A percentile compares a stretch with the other conserved stretches of the same genome.
phyloP scores from a whole-genome alignment of 495 filamentous ascomycete genomes.

The Penicillium atrosanguineum region DNA sequence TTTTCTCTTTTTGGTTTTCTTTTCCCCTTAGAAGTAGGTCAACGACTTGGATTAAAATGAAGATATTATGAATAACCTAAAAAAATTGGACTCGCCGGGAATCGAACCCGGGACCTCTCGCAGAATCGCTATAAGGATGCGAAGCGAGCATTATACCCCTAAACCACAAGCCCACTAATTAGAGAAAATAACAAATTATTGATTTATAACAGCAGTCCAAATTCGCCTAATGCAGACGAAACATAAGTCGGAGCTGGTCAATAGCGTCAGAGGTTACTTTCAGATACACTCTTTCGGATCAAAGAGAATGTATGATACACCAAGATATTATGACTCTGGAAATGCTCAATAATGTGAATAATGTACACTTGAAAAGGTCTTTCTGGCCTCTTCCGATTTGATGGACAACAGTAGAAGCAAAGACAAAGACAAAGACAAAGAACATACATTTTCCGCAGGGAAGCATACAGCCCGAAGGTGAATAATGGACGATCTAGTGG shows the following conservation, averaged over 20 bases:
- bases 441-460: slow-evolving; percentile 6
- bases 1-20: too few species aligned
- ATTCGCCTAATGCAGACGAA: not conserved
- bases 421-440: not conserved
- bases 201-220: not conserved
- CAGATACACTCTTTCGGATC: not conserved
- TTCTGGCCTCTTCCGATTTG: not conserved
- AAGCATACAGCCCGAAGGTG: slow-evolving; percentile 7
- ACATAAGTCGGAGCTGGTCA: not conserved
- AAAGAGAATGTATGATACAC: not conserved
- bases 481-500: slow-evolving; percentile 6
- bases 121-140: not conserved
- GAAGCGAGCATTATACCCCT: not conserved
- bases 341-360: not conserved
- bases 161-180: not conserved
- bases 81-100: not conserved
- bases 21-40: too few species aligned
- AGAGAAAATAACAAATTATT: not conserved
- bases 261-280: not conserved
- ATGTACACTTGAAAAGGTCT: not conserved
- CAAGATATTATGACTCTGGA: not conserved
- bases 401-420: not conserved
- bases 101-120: not conserved
- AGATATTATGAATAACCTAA: too few species aligned
- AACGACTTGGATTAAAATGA: too few species aligned